A percentile compares a stretch with the other conserved stretches of the same genome.
These are phyloP conservation scores for Candida easanensis DNA, from an alignment of 805 yeast species.

Conservation along the genomic window DNA sequence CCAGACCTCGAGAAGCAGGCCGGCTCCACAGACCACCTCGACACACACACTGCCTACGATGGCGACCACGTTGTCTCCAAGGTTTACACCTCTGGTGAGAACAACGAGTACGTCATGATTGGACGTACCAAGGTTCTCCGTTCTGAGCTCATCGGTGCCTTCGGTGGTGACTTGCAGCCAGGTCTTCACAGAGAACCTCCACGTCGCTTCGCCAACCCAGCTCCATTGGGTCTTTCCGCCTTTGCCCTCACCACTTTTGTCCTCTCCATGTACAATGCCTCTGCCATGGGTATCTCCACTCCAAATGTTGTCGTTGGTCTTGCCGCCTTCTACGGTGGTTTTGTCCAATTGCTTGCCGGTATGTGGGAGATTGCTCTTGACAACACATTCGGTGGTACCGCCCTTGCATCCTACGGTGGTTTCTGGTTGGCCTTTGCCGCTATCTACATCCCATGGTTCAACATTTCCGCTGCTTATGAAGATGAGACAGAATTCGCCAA, in stretches of 20 bases:
- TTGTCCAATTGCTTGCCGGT: slow-evolving; percentile 58
- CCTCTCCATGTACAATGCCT: slow-evolving; percentile 51
- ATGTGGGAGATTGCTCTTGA: slow-evolving; percentile 63
- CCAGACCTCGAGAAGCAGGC: slow-evolving; percentile 24
- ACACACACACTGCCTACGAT: slow-evolving; percentile 16
- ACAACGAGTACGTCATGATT: slow-evolving; percentile 63
- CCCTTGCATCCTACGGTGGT: slow-evolving; percentile 61
- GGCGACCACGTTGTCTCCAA: slow-evolving; percentile 23
- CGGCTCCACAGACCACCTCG: slow-evolving; percentile 19
- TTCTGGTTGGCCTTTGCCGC: slow-evolving; percentile 71
- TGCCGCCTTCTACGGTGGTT: slow-evolving; percentile 64
- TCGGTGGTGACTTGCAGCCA: slow-evolving; percentile 83
- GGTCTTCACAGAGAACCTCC: slow-evolving; percentile 58
- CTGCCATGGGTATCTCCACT: slow-evolving; percentile 48
- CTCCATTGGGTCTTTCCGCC: slow-evolving; percentile 56
- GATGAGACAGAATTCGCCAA: slow-evolving; percentile 36
- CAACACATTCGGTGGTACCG: slow-evolving; percentile 67
- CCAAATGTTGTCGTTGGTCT: slow-evolving; percentile 56
- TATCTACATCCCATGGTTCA: slow-evolving; percentile 56
- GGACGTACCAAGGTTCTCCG: slow-evolving; percentile 70
- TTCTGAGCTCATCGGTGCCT: slow-evolving; percentile 59
- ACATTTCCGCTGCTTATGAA: slow-evolving; percentile 52
- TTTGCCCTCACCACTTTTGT: slow-evolving; percentile 58
- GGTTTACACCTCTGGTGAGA: slow-evolving; percentile 39
- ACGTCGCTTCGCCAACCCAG: slow-evolving; percentile 60